phyloP scores from a whole-genome alignment of 78 protist species.

The slime mould (Dictyostelium discoideum) region DNA sequence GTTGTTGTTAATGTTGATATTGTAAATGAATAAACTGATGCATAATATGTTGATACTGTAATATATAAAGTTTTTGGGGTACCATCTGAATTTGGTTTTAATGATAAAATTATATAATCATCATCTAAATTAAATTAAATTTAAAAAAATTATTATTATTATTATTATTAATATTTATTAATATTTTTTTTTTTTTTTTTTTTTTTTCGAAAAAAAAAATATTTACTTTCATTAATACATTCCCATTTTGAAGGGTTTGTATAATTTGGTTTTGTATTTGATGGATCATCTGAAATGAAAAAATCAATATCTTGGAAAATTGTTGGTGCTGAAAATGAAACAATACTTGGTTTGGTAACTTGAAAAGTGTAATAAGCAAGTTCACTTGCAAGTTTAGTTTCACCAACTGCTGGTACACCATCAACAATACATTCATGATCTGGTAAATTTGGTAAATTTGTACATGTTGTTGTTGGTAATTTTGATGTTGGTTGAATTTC shows the following conservation, averaged over 20 bases:
- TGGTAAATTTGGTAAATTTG: background rate
- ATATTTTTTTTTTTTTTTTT: too few species aligned
- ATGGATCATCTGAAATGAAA: slow-evolving; percentile 42
- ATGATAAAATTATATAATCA: slow-evolving; percentile 29
- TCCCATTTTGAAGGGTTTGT: background rate
- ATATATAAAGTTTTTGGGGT: slow-evolving; percentile 47
- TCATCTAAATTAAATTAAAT: slow-evolving; percentile 9
- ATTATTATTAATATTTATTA: too few species aligned
- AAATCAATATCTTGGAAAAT: slow-evolving; percentile 57
- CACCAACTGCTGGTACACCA: background rate
- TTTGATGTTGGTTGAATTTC: slow-evolving; percentile 16
- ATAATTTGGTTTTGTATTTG: slow-evolving; percentile 7
- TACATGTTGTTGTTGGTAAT: background rate
- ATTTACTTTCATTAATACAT: slow-evolving; percentile 14
- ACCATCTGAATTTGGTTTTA: slow-evolving; percentile 39
- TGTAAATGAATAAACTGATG: slow-evolving; percentile 30
- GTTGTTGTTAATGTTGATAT: background rate
- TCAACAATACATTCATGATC: slow-evolving; percentile 43
- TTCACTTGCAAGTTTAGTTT: background rate
- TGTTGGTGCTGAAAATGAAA: slow-evolving; percentile 32
- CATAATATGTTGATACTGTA: slow-evolving; percentile 26
- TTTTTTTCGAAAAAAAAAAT: too few species aligned
- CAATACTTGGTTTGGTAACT: background rate
- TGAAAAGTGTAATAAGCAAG: slow-evolving; percentile 8
- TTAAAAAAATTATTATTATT: too few species aligned